Conservation (phyloP, 2,329 filamentous ascomycete species). For the Aspergillus oerlinghausenensis region DNA sequence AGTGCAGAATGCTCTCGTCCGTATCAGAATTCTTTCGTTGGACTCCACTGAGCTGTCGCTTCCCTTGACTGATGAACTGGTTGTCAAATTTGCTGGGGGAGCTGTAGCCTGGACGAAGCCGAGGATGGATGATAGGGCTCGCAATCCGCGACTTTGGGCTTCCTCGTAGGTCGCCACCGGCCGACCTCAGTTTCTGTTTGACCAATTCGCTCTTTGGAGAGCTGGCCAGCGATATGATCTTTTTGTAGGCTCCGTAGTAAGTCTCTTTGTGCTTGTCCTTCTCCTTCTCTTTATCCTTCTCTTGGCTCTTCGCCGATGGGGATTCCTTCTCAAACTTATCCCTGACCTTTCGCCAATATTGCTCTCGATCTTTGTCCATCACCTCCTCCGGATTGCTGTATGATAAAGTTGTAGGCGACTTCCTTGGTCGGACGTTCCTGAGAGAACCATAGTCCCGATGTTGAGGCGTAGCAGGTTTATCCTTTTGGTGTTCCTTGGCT, state of each 20-base stretch:
- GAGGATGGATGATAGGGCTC: slow-evolving; percentile 28
- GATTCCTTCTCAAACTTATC: slow-evolving; percentile 25
- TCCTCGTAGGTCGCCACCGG: slow-evolving; percentile 2
- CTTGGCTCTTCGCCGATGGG: slow-evolving; percentile 6
- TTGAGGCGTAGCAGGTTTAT: slow-evolving; percentile 11
- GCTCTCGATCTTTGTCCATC: slow-evolving; percentile 22
- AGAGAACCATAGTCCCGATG: slow-evolving; percentile 3
- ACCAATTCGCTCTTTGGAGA: slow-evolving; percentile 17
- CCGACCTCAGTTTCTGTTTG: slow-evolving; percentile 17
- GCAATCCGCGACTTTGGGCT: slow-evolving; percentile 37
- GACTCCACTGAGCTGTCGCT: slow-evolving; percentile 32
- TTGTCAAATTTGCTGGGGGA: slow-evolving; percentile 10
- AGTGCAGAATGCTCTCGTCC: slow-evolving; percentile 18
- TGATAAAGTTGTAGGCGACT: slow-evolving; percentile 3
- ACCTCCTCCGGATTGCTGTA: slow-evolving; percentile 9
- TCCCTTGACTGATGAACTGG: slow-evolving; percentile 14
- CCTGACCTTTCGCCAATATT: slow-evolving; percentile 25
- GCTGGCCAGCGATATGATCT: slow-evolving; percentile 18
- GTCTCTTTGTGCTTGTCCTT: slow-evolving; percentile 6
- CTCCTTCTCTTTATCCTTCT: slow-evolving; percentile 18
- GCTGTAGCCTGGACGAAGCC: slow-evolving; percentile 16
- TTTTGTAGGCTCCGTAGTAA: slow-evolving; percentile 17
- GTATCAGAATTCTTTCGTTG: slow-evolving; percentile 32
- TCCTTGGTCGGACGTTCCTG: slow-evolving; percentile 2
- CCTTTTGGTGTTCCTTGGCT: slow-evolving; percentile 11